Evolutionary conservation across 2,329 filamentous ascomycete species (phyloP).

Genomic region (Aspergillus clavatus): DNA sequence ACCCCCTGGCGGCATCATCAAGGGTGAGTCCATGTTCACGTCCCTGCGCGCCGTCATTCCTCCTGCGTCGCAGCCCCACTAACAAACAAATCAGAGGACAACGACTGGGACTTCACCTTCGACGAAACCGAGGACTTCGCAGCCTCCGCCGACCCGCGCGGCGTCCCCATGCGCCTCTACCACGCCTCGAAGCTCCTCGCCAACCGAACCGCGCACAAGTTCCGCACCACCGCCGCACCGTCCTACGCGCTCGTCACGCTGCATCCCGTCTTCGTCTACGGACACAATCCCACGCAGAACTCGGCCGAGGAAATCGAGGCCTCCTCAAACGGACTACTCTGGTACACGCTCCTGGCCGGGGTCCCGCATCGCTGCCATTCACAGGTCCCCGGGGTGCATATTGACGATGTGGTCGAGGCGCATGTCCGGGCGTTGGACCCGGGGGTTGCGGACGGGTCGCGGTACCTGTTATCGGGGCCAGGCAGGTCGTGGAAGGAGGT

Average conservation of each 20-base stretch:
- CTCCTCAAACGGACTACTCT: conserved; percentile 14
- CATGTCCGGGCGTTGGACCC: conserved; percentile 20
- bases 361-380: neutral
- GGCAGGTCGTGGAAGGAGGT: conserved; percentile 13
- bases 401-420: conserved; percentile 24
- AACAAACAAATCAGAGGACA: conserved; percentile 14
- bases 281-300: conserved; percentile 18
- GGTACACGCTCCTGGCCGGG: conserved; percentile 13
- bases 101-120: conserved; percentile 18
- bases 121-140: conserved; percentile 13
- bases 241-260: conserved; percentile 19
- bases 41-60: too few relatives aligned
- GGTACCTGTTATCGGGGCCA: conserved; percentile 14
- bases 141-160: conserved; percentile 4
- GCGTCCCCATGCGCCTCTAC: conserved; percentile 19
- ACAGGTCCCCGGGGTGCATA: conserved; percentile 15
- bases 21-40: conserved; percentile 9
- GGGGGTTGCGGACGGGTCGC: conserved; percentile 16
- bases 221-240: conserved; percentile 12
- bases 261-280: conserved; percentile 21
- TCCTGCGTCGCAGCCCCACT: neutral
- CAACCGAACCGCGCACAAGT: conserved; percentile 19
- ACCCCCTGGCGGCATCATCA: conserved; percentile 15
- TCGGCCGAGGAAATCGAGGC: conserved; percentile 9
- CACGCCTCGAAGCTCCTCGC: conserved; percentile 23